Percentiles rank a stretch among this genome's conserved stretches.
These are phyloP conservation scores for Candida caryicola DNA, from an alignment of 805 yeast genomes.

Conservation along the genomic window DNA sequence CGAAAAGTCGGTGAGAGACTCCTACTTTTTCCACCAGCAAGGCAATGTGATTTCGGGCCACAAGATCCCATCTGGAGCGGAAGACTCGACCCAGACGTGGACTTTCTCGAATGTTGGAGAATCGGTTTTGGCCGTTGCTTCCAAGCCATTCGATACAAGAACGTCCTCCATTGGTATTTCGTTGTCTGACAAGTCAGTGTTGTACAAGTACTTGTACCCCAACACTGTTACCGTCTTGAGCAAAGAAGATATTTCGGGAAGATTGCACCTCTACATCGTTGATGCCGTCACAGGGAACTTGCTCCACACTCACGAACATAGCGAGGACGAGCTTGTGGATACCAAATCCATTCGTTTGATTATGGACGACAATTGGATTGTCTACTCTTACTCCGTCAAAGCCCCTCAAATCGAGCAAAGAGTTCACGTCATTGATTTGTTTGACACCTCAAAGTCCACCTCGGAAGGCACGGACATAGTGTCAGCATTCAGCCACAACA, in stretches of 20 bases:
- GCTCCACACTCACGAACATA: constrained; percentile 43
- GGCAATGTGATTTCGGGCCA: constrained; percentile 19
- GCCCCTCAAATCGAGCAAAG: constrained; percentile 50
- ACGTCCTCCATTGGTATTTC: constrained; percentile 63
- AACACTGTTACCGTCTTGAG: constrained; percentile 54
- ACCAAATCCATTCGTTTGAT: constrained; percentile 47
- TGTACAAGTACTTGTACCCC: constrained; percentile 83
- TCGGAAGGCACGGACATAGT: constrained; percentile 26
- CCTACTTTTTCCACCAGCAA: constrained; percentile 14
- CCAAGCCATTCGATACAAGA: constrained; percentile 20
- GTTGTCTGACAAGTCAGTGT: constrained; percentile 64
- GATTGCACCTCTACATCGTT: constrained; percentile 50
- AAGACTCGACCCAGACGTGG: constrained; percentile 27
- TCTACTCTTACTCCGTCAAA: constrained; percentile 59
- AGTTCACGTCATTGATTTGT: constrained; percentile 73
- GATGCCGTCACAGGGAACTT: constrained; percentile 71
- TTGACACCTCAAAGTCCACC: constrained; percentile 57
- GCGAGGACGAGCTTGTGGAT: constrained; percentile 36
- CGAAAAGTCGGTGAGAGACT: constrained; percentile 3
- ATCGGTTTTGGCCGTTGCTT: constrained; percentile 15
- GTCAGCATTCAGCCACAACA: constrained; percentile 33
- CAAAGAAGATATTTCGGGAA: constrained; percentile 14
- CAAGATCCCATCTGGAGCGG: constrained; percentile 11
- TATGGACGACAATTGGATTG: constrained; percentile 81
- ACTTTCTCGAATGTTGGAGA: constrained; percentile 18